Base-by-base conservation (phyloP, 257 asterid genomes). In the Solanum rostratum region DNA sequence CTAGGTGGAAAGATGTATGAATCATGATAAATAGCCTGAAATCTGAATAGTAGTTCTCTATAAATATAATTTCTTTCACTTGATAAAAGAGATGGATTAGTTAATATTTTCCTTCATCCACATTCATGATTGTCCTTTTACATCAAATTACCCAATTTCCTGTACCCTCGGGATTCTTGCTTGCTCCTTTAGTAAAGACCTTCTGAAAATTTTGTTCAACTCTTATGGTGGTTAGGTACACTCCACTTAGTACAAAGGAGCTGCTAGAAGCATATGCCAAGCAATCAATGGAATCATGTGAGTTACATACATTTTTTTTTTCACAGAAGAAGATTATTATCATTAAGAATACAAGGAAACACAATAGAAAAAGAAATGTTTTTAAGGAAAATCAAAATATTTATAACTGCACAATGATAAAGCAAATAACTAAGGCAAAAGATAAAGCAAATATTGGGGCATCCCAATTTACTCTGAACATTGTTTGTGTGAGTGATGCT, bases 211-310 rank as follows among this genome's bases (percentile, higher is more conserved):
- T 49, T 12, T 46, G 57, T 41, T 68, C 62, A 71, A 84, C 70
- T 82, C 88, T 49, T 85, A 52, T 90, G 80, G 84, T 89, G 89
- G 84, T 79, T 85, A 96, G 99, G 90, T 96, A 93, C 84, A 92
- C 97, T 66, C 99, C 97, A 68, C 94, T 96, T 63, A 88, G 89
- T 88, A 93, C 99, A 76, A 86, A 85, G 89, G 99, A 96, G 90
- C 93, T 96, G 74, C 88, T 96, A 84, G 98, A 96, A 90, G 84
- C 91, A 41, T 94, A 88, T 84, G 85, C 92, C 83, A 93, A 92
- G 90, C 94, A 91, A 89, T 74, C 92, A 53, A 82, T 93, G 29
- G 97, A 93, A 86, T 91, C 97, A 79, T 93, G 98, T 96, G 85
- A 92, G 98, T 89, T 71, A 7, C 83, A 66, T 50, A n/a, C 76